phyloP scores from a whole-genome alignment of 257 asterid species.

The Solanum medicagineum region DNA sequence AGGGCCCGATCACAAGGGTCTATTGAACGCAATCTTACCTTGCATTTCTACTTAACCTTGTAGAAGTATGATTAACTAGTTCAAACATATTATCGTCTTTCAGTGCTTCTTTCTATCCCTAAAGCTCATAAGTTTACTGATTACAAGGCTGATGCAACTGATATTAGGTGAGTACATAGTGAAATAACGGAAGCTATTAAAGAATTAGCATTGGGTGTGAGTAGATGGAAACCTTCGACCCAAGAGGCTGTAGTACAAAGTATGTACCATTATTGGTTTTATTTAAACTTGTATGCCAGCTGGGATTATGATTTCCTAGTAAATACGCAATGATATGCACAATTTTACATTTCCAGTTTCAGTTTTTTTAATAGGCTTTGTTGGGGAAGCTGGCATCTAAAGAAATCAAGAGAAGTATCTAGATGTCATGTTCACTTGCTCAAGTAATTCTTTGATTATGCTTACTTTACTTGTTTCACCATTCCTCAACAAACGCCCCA shows the following conservation, averaged over 20 bases:
- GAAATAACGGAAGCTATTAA: not conserved
- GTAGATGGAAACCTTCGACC: not conserved
- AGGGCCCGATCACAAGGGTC: no score
- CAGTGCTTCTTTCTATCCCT: not conserved
- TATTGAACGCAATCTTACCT: no score
- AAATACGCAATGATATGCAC: not conserved
- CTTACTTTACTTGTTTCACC: not conserved
- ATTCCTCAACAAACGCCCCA: not conserved
- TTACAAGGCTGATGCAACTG: not conserved
- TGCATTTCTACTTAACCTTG: no score
- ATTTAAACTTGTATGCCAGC: not conserved
- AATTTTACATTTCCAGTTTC: not conserved
- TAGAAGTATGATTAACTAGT: not conserved
- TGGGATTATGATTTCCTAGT: not conserved
- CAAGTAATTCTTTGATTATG: not conserved
- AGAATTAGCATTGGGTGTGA: not conserved
- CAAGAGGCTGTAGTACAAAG: not conserved
- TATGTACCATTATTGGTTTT: not conserved
- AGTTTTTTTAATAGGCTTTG: not conserved
- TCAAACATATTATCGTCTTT: not conserved
- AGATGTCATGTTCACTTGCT: not conserved
- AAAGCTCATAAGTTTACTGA: not conserved
- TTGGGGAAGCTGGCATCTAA: not conserved
- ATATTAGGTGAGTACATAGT: not conserved
- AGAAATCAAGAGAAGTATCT: not conserved